Conservation (phyloP, 2,329 filamentous ascomycete genomes). For the Cercospora berteroae region DNA sequence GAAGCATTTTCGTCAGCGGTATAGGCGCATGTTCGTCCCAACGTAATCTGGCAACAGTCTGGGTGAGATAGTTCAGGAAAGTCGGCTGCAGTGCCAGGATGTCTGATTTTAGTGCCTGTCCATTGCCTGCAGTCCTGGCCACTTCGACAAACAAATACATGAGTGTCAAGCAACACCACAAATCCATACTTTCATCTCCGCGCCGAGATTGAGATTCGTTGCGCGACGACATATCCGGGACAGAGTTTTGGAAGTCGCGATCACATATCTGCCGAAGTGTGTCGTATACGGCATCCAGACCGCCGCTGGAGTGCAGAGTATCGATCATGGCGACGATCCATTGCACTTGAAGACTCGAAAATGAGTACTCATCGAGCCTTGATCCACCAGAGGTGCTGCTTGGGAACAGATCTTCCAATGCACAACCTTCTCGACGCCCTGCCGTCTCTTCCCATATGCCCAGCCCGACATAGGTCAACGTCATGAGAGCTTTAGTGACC, state of each 20-base stretch:
- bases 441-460: constrained; percentile 53
- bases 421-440: constrained; percentile 36
- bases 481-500: constrained; percentile 40
- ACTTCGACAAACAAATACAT: constrained; percentile 52
- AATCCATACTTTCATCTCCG: constrained; percentile 40
- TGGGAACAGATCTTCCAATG: constrained; percentile 30
- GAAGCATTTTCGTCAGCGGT: constrained; percentile 54
- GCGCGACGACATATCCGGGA: constrained; percentile 25
- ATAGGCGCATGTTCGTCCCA: constrained; percentile 60
- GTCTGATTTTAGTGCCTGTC: constrained; percentile 32
- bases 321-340: constrained; percentile 48
- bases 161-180: constrained; percentile 51
- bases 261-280: constrained; percentile 38
- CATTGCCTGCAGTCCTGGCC: constrained; percentile 37
- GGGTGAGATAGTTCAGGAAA: constrained; percentile 69
- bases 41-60: constrained; percentile 54
- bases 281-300: constrained; percentile 43
- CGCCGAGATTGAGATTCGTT: constrained; percentile 31
- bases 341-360: constrained; percentile 44
- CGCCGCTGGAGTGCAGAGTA: constrained; percentile 43
- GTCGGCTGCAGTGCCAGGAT: constrained; percentile 52
- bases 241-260: constrained; percentile 27
- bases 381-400: constrained; percentile 30
- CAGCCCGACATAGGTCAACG: constrained; percentile 48
- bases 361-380: constrained; percentile 34